Base-by-base conservation (phyloP, 2,329 filamentous ascomycete species). In the Alternaria triticimaculans region DNA sequence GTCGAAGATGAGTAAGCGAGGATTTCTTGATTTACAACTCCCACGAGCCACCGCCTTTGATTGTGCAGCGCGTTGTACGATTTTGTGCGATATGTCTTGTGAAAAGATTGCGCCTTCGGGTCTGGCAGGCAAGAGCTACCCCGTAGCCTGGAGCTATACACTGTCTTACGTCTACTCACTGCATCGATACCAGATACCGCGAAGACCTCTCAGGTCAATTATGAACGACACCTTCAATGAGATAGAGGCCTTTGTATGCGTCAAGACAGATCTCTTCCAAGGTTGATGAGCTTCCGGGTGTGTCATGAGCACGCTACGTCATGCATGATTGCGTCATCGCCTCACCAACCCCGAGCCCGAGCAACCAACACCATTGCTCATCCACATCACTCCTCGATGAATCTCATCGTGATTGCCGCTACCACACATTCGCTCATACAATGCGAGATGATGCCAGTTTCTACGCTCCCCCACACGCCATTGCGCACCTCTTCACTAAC, bases 211-310 rank as follows among this genome's bases (percentile, higher is more conserved):
- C 8, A 6, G 12, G 1, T 15, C 14, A 3, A 4, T 15, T 3
- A 4, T 33, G 1, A 15, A 4, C 2, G 3, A 7, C 6, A 33
- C 3, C 0, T 33, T 15, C 1, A 8, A 15, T 15, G 0, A 0
- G 6, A 33, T 33, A 15, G 30, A 33, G 30, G 2, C 6, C 14
- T 33, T 15, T 6, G 3, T 33, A 33, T 33, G 30, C 30, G 14
- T 15, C 30, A 1, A 33, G 30, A 4, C 0, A 4, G 30, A 33
- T 15, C n/a, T n/a, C n/a, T n/a, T n/a, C n/a, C n/a, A n/a, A n/a
- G n/a, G n/a, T 33, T 15, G 12, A 33, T 15, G 30, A 15, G 14
- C 14, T 7, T 15, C 1, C 15, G 12, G 2, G 30, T 15, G 6
- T 4, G 4, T 37, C 6, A 8, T 37, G 7, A 9, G 15, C 7